These are phyloP conservation scores for Kwoniella sp. DNA, from an alignment of 768 basidiomycete genomes.

Conservation along the genomic window DNA sequence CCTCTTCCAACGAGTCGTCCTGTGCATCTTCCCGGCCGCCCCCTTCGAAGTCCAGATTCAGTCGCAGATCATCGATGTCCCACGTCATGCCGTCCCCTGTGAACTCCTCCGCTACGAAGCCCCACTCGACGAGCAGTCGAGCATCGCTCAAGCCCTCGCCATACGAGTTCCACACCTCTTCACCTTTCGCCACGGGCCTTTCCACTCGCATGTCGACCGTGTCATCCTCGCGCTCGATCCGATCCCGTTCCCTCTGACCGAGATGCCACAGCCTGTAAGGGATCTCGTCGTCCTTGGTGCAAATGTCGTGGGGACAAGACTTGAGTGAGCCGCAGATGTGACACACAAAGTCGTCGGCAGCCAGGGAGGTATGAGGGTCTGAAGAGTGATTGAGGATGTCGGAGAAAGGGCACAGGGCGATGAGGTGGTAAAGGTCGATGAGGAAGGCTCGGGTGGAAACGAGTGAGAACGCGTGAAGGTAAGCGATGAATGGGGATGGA, in stretches of 20 bases:
- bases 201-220: constrained; percentile 29
- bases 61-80: constrained; percentile 1
- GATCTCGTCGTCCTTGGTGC: background rate
- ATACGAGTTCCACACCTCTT: constrained; percentile 35
- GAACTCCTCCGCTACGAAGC: constrained; percentile 24
- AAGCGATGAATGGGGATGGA: constrained; percentile 9
- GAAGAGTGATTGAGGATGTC: constrained; percentile 54
- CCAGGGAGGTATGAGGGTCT: constrained; percentile 22
- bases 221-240: constrained; percentile 13
- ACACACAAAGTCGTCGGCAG: constrained; percentile 38
- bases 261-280: constrained; percentile 8
- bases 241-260: background rate
- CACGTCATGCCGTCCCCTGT: constrained; percentile 16
- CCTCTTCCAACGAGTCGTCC: background rate
- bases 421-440: constrained; percentile 72
- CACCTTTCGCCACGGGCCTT: constrained; percentile 12
- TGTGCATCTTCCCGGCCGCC: background rate
- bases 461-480: constrained; percentile 57
- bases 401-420: constrained; percentile 82
- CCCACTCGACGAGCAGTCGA: constrained; percentile 31
- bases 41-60: constrained; percentile 3
- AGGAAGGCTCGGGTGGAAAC: constrained; percentile 80
- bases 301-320: constrained; percentile 22
- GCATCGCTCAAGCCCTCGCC: constrained; percentile 29
- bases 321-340: constrained; percentile 30